These are phyloP conservation scores for Stropharia rugosoannulata DNA, from an alignment of 768 basidiomycete genomes.

Conservation along the genomic window DNA sequence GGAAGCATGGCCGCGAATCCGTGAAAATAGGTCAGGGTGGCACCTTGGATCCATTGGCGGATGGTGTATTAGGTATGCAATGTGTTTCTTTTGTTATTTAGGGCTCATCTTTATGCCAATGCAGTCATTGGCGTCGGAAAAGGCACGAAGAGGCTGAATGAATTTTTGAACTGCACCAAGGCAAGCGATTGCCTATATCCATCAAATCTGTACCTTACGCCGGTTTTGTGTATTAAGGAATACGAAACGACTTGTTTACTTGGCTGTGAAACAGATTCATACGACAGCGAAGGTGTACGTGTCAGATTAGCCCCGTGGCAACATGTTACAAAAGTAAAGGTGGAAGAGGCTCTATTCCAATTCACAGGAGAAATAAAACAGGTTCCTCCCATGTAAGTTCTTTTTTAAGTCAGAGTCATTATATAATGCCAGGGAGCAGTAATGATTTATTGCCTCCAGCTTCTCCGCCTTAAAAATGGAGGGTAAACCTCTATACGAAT, in stretches of 20 bases:
- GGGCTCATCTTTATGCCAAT: background rate
- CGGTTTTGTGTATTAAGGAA: conserved; percentile 54
- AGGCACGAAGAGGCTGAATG: conserved; percentile 82
- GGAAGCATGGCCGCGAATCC: conserved; percentile 42
- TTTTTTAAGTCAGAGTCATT: conserved; percentile 7
- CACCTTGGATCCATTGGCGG: conserved; percentile 94
- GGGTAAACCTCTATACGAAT: conserved; percentile 92
- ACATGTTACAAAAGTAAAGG: conserved; percentile 77
- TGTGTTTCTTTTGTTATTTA: background rate
- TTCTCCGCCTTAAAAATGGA: conserved; percentile 99
- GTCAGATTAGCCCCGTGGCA: conserved; percentile 78
- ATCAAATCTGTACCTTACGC: background rate
- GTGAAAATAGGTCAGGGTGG: conserved; percentile 93
- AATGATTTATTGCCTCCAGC: conserved; percentile 38
- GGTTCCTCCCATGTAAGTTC: conserved; percentile 82
- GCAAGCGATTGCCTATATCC: conserved; percentile 34
- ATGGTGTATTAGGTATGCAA: conserved; percentile 83
- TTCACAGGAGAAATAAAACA: conserved; percentile 91
- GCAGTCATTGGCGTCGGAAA: conserved; percentile 87
- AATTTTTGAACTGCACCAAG: conserved; percentile 90
- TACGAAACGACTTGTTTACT: conserved; percentile 89
- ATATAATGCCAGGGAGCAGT: background rate
- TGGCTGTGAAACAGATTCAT: conserved; percentile 93
- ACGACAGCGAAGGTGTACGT: conserved; percentile 86
- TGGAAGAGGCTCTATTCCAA: conserved; percentile 64